A percentile compares a stretch with the other conserved stretches of the same genome.
Conservation (phyloP, 805 yeast genomes). For the Candida vartiovaarae region DNA sequence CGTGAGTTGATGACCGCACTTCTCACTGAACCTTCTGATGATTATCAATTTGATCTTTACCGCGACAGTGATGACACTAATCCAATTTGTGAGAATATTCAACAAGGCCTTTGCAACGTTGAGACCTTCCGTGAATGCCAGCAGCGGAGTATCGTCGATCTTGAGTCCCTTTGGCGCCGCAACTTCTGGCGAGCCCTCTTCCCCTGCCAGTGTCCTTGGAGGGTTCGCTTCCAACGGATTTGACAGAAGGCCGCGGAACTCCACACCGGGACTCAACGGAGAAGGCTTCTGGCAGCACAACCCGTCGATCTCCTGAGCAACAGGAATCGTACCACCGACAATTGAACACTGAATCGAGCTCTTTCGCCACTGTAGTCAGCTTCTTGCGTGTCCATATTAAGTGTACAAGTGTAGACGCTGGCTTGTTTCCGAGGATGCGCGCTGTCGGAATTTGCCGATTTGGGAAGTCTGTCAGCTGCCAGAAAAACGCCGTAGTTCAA, state of each 20-base stretch:
- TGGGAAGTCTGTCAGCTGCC: too few species aligned
- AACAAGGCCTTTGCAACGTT: background rate
- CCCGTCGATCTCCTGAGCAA: background rate
- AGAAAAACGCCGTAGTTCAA: too few species aligned
- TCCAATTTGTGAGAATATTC: background rate
- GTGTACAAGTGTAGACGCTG: too few species aligned
- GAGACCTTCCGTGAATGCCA: background rate
- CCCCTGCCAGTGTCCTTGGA: background rate
- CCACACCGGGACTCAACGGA: background rate
- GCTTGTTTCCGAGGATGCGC: too few species aligned
- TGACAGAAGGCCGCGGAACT: background rate
- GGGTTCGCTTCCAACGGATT: background rate
- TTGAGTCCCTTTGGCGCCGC: background rate
- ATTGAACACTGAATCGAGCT: too few species aligned
- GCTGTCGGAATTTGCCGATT: too few species aligned
- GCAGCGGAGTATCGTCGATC: background rate
- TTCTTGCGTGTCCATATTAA: too few species aligned
- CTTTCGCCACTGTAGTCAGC: too few species aligned
- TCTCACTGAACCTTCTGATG: slow-evolving; percentile 1
- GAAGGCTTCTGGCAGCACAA: background rate
- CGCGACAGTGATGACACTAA: background rate
- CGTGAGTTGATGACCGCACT: background rate
- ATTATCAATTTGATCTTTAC: background rate
- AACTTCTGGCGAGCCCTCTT: background rate
- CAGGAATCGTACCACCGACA: background rate